Evolutionary conservation across 805 yeast species (phyloP).

Genomic region (Maudiozyma pseudohumilis): DNA sequence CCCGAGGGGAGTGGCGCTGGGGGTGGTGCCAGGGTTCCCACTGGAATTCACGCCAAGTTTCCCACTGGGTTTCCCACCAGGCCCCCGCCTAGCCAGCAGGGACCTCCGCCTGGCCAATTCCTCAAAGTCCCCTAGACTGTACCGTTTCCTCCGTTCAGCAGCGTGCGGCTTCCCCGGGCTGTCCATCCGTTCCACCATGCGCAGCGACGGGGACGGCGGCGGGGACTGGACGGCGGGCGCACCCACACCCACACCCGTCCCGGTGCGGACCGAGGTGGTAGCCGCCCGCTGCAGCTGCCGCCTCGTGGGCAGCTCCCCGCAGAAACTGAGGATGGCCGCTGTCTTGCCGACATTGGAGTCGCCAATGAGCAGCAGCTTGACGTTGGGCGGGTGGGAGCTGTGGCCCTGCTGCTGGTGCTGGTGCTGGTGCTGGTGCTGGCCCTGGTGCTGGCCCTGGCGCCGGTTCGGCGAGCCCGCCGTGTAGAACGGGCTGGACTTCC

Average conservation of each 20-base stretch:
- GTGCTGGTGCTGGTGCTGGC: neutral
- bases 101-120: slow-evolving; percentile 18
- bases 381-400: slow-evolving; percentile 10
- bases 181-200: neutral
- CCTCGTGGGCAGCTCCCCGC: slow-evolving; percentile 29
- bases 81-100: too few relatives aligned
- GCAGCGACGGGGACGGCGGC: slow-evolving; percentile 2
- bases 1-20: too few relatives aligned
- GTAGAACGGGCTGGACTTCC: too few relatives aligned
- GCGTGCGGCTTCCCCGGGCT: neutral
- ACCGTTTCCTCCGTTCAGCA: slow-evolving; percentile 18
- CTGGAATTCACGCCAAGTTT: too few relatives aligned
- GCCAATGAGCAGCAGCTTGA: slow-evolving; percentile 35
- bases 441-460: too few relatives aligned
- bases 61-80: too few relatives aligned
- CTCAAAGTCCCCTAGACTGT: slow-evolving; percentile 28
- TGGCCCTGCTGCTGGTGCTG: neutral
- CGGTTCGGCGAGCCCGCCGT: too few relatives aligned
- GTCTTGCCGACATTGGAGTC: slow-evolving; percentile 42
- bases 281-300: slow-evolving; percentile 11
- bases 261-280: too few relatives aligned
- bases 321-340: slow-evolving; percentile 36
- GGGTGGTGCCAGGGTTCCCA: too few relatives aligned
- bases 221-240: neutral
- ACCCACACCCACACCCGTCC: too few relatives aligned